phyloP scores from a whole-genome alignment of 1,139 yeast species.

The Candida pseudoviswanathii region DNA sequence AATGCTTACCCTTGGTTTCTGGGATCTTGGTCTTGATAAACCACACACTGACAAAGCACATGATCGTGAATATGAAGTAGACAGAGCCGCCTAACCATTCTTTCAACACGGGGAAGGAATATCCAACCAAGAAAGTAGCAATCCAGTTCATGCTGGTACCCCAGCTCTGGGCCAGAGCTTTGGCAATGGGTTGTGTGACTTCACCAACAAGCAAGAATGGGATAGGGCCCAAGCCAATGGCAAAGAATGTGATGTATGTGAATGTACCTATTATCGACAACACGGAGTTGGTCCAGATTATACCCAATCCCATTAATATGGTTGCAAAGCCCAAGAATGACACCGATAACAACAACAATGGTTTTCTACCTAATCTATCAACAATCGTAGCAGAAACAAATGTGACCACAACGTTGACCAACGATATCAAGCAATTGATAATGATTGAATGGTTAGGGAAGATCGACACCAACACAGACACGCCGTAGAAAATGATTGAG shows the following conservation, averaged over 20 bases:
- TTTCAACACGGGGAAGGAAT: conserved; percentile 73
- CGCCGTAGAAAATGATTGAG: conserved; percentile 90
- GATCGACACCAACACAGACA: conserved; percentile 67
- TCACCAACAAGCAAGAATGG: conserved; percentile 91
- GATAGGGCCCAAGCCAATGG: conserved; percentile 91
- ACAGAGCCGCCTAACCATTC: conserved; percentile 71
- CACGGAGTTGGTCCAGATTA: conserved; percentile 48
- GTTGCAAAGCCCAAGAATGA: conserved; percentile 71
- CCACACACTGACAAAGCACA: conserved; percentile 50
- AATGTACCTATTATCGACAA: conserved; percentile 69
- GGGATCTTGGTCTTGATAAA: conserved; percentile 61
- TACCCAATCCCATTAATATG: conserved; percentile 66
- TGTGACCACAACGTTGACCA: conserved; percentile 73
- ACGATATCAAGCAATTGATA: conserved; percentile 74
- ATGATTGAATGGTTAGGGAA: conserved; percentile 70
- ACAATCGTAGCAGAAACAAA: conserved; percentile 70
- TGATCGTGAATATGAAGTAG: conserved; percentile 69
- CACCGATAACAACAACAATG: conserved; percentile 66
- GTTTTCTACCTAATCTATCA: conserved; percentile 76
- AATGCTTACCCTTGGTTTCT: conserved; percentile 71
- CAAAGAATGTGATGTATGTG: conserved; percentile 78
- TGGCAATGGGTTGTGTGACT: conserved; percentile 77
- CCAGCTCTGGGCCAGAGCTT: conserved; percentile 87
- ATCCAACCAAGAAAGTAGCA: conserved; percentile 83
- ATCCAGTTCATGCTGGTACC: conserved; percentile 92